These are phyloP conservation scores for Santalum album DNA, from an alignment of 164 flowering plant genomes.

Conservation along the genomic window DNA sequence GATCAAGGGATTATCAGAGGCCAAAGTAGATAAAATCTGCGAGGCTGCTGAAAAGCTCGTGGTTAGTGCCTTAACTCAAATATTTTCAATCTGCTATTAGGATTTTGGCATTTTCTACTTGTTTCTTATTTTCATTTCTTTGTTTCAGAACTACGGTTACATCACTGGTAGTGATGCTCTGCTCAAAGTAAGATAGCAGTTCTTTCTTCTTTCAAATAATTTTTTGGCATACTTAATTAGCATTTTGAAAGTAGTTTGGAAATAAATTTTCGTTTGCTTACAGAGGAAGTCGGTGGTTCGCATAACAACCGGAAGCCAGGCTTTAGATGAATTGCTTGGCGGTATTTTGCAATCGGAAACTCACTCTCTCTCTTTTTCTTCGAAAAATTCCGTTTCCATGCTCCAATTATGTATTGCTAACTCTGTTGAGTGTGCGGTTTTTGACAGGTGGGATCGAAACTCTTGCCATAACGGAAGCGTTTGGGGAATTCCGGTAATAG, in stretches of 20 bases:
- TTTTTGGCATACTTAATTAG: background rate
- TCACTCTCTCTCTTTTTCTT: background rate
- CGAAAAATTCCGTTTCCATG: background rate
- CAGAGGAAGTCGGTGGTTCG: constrained; percentile 76
- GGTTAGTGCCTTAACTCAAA: constrained; percentile 46
- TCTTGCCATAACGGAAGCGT: constrained; percentile 81
- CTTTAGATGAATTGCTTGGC: constrained; percentile 91
- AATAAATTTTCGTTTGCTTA: constrained; percentile 5
- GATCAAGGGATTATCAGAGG: constrained; percentile 92
- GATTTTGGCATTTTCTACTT: background rate
- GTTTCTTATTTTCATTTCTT: background rate
- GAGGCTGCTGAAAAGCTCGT: constrained; percentile 98
- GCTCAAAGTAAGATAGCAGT: constrained; percentile 51
- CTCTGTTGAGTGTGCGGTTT: constrained; percentile 1
- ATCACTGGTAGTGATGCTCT: constrained; percentile 95
- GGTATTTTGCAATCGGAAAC: constrained; percentile 28
- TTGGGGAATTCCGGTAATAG: constrained; percentile 89
- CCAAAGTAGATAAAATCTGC: constrained; percentile 94
- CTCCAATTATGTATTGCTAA: background rate
- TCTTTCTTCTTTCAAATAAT: background rate
- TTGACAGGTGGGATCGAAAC: constrained; percentile 90
- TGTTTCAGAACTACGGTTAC: constrained; percentile 80
- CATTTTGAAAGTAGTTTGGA: background rate
- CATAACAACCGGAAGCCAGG: constrained; percentile 95
- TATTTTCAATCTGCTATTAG: background rate